Evolutionary conservation across 148 eudicot species (phyloP).

Genomic region (Nyssa sinensis): DNA sequence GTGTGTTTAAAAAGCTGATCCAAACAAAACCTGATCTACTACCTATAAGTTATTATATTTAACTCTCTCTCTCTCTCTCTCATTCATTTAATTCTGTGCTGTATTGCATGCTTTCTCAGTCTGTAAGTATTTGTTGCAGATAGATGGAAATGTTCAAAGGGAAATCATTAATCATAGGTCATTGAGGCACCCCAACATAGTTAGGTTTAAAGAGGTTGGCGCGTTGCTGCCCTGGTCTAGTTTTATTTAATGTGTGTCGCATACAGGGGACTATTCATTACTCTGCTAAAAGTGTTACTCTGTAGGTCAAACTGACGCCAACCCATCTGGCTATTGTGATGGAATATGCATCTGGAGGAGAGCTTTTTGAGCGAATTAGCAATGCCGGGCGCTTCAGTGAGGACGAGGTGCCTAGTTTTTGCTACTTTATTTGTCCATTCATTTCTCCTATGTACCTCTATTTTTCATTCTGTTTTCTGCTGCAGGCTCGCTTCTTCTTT

Average conservation of each 20-base stretch:
- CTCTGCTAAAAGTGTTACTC: background rate
- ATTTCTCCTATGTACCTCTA: background rate
- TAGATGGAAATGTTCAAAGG: constrained; percentile 70
- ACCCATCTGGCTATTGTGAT: constrained; percentile 88
- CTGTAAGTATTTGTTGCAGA: constrained; percentile 36
- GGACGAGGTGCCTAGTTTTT: constrained; percentile 70
- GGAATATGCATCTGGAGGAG: constrained; percentile 97
- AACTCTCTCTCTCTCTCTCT: no score
- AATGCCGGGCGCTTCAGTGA: constrained; percentile 65
- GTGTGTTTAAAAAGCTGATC: no score
- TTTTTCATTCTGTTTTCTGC: constrained; percentile 11
- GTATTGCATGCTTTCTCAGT: constrained; percentile 6
- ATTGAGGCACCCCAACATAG: constrained; percentile 65
- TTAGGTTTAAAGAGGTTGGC: constrained; percentile 65
- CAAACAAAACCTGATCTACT: no score
- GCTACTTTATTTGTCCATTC: background rate
- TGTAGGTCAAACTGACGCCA: constrained; percentile 77
- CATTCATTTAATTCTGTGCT: no score
- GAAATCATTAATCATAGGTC: constrained; percentile 74
- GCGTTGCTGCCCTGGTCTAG: background rate
- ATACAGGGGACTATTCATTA: background rate
- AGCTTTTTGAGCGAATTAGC: constrained; percentile 71
- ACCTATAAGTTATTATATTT: no score
- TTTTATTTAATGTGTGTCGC: constrained; percentile 1
- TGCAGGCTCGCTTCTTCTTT: constrained; percentile 86